These are phyloP conservation scores for Boletus sp. DNA, from an alignment of 768 basidiomycete genomes.

Conservation along the genomic window DNA sequence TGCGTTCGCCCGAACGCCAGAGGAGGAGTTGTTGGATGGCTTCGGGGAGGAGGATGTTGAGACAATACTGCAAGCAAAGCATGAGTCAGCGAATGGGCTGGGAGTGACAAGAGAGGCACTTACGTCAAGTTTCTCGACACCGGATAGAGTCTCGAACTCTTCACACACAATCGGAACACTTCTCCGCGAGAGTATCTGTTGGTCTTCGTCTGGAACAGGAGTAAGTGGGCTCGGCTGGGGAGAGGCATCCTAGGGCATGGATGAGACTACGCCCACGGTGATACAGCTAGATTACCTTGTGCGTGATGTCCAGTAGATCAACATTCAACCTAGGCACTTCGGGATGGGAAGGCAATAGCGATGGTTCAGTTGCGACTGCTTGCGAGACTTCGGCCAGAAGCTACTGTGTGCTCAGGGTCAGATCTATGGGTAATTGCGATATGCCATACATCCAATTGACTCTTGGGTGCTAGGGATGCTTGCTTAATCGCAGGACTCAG, in stretches of 20 bases:
- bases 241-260: constrained; percentile 14
- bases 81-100: not conserved
- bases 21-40: constrained; percentile 70
- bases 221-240: constrained; percentile 24
- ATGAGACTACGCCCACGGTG: not conserved
- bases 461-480: constrained; percentile 16
- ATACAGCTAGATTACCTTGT: constrained; percentile 13
- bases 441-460: constrained; percentile 29
- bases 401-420: constrained; percentile 21
- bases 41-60: constrained; percentile 70
- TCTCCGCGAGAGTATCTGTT: not conserved
- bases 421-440: constrained; percentile 9
- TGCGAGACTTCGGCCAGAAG: constrained; percentile 30
- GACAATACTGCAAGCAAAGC: constrained; percentile 53
- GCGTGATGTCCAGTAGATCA: not conserved
- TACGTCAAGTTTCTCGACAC: constrained; percentile 53
- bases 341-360: constrained; percentile 25
- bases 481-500: constrained; percentile 15
- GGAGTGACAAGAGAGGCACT: constrained; percentile 13
- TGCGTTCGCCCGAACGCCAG: constrained; percentile 65
- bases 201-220: constrained; percentile 12
- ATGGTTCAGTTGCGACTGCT: constrained; percentile 30
- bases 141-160: constrained; percentile 44
- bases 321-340: constrained; percentile 21
- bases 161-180: constrained; percentile 35